Base-by-base conservation (phyloP, 2,329 filamentous ascomycete genomes). In the Sarocladium kiliense region DNA sequence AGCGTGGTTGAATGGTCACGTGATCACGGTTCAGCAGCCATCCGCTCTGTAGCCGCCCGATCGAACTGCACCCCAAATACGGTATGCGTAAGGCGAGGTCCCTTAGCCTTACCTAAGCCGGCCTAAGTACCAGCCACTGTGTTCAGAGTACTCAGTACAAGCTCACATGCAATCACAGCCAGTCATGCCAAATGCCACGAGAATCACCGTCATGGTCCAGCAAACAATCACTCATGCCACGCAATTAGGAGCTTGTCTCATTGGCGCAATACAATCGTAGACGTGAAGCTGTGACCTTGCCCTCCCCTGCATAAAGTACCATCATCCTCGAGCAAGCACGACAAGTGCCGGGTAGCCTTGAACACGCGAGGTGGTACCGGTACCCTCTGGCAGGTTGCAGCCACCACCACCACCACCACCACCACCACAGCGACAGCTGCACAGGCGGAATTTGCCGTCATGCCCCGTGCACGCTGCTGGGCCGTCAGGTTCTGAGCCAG, bases 401-500 rank as follows among this genome's bases (percentile, higher is more conserved):
- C 39, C 19, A 44, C n/a, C 39, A 23, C 39, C 12, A 44, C 3
- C 39, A 44, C 39, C 39, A 10, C 30, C 36, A 10, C 36, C 36
- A 39, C 36, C 30, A 39, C 12, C 36, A 23, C 39, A 21, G 44
- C 23, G 16, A 30, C 44, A 47, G 27, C 47, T 51, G 47, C 18
- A 44, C 39, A 51, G 27, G 18, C 30, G 47, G 47, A 51, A 51
- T 51, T 51, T 51, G 47, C 47, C 47, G 47, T 51, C 26, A 51
- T 51, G 47, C 30, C 47, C 47, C 47, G 47, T 51, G 47, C 47
- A 51, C 47, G 30, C 47, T 36, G 23, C 47, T 51, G 18, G 47
- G 47, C 36, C 47, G 47, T 51, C 47, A 51, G 47, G 47, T 51
- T 51, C 47, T 51, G 47, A 51, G 47, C 47, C 47, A 36, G 47